These are phyloP conservation scores for Aspergillus intermedius DNA, from an alignment of 2,329 filamentous ascomycete genomes.

Conservation along the genomic window DNA sequence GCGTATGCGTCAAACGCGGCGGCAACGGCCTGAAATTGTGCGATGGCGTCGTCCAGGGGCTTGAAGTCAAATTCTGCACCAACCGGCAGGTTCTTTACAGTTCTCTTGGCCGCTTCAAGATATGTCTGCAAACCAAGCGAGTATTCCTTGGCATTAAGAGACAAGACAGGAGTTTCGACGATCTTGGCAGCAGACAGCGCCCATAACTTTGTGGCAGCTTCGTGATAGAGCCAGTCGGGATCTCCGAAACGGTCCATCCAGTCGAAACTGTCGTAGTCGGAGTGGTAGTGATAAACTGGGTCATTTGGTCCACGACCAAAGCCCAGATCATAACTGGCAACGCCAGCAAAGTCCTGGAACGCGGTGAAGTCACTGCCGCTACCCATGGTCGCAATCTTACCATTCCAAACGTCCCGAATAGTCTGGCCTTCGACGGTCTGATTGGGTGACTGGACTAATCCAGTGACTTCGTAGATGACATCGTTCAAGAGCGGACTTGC, in stretches of 20 bases:
- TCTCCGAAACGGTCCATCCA: slow-evolving; percentile 82
- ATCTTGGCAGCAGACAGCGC: slow-evolving; percentile 57
- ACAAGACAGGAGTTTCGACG: slow-evolving; percentile 55
- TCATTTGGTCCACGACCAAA: slow-evolving; percentile 45
- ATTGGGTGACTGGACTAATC: slow-evolving; percentile 63
- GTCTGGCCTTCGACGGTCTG: slow-evolving; percentile 66
- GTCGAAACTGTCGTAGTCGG: slow-evolving; percentile 75
- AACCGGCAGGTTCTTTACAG: slow-evolving; percentile 18
- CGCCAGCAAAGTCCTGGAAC: slow-evolving; percentile 65
- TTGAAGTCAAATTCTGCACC: slow-evolving; percentile 35
- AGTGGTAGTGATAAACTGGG: slow-evolving; percentile 66
- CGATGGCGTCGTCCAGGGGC: slow-evolving; percentile 45
- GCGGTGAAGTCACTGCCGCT: slow-evolving; percentile 69
- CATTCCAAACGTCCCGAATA: slow-evolving; percentile 61
- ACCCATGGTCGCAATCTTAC: slow-evolving; percentile 58
- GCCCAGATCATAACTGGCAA: slow-evolving; percentile 59
- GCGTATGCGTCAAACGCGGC: slow-evolving; percentile 48
- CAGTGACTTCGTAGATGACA: slow-evolving; percentile 61
- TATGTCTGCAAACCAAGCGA: slow-evolving; percentile 48
- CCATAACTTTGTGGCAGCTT: slow-evolving; percentile 60
- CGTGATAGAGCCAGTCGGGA: slow-evolving; percentile 52
- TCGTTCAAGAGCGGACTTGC: slow-evolving; percentile 72
- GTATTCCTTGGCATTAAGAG: slow-evolving; percentile 61
- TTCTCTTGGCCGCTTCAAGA: slow-evolving; percentile 27
- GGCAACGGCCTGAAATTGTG: slow-evolving; percentile 44